Evolutionary conservation across 2,329 filamentous ascomycete species (phyloP), one percentile per base, ranked within the genome.

Genomic region (Sporothrix sp.): DNA sequence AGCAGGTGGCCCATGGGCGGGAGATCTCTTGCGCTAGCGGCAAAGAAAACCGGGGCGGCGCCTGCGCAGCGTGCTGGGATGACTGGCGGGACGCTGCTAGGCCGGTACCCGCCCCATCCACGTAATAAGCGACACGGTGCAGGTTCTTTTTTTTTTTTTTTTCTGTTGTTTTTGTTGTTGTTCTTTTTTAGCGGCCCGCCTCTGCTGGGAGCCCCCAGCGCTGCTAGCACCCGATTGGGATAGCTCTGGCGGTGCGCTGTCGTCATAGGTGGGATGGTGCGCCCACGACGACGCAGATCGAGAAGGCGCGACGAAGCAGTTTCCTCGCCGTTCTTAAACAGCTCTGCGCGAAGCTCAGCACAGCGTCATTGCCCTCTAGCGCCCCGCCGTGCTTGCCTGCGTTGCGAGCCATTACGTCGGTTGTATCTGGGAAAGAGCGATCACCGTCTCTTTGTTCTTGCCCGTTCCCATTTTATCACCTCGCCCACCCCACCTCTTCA

Each of bases 11-110:
- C 14, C 43, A 11, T 25, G 13, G 20, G 20, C 43, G 43, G 43
- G 43, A 45, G 43, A 45, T 45, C 43, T 45, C 16, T 45, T 25
- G 30, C 32, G 23, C 30, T 45, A 45, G 43, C 43, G 43, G 20
- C 30, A 45, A 35, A 33, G 33, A 25, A 25, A 32, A 32, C 23
- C 8, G n/a, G 43, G 43, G 20, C 25, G 16, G 20, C 20, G 14
- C 30, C 30, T 35, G 28, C 20, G 23, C 7, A 36, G 20, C n/a
- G 18, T 14, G 13, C 28, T 35, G 43, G 43, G 30, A 35, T 45
- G 43, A 45, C 43, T 45, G 11, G 2, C 28, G 1, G 18, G 25
- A 10, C 30, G 20, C 30, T 18, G 20, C 21, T 45, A 25, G 30
- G 7, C 21, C 16, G 30, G 43, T 45, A 45, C 43, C 42, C 43